Evolutionary conservation across 208 protist species (phyloP).

Genomic region (Tritrichomonas foetus): DNA sequence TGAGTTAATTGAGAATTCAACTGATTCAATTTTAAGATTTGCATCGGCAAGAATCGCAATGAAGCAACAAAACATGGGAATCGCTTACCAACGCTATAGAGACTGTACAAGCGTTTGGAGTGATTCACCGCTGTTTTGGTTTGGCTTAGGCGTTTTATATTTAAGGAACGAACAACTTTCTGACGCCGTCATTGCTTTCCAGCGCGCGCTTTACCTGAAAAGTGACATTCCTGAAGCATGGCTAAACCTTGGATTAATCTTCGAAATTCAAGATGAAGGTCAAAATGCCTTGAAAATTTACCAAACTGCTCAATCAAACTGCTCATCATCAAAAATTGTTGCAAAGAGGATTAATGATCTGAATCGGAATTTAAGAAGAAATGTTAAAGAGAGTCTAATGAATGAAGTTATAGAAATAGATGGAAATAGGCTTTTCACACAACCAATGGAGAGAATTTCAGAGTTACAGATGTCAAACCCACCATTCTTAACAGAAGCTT

Average conservation of each 20-base stretch:
- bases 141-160: not conserved
- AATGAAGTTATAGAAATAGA: no score
- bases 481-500: no score
- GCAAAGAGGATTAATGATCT: not conserved
- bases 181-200: not conserved
- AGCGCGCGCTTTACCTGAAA: not conserved
- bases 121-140: conserved; percentile 27
- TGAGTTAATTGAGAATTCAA: not conserved
- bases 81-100: not conserved
- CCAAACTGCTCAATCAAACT: not conserved
- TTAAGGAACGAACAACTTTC: not conserved
- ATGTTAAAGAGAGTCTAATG: no score
- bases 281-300: conserved; percentile 15
- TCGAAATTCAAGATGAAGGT: not conserved
- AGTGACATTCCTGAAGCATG: not conserved
- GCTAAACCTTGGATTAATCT: conserved; percentile 6
- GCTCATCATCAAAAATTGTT: not conserved
- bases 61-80: not conserved
- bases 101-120: not conserved
- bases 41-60: not conserved
- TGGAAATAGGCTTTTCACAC: no score
- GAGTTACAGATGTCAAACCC: no score
- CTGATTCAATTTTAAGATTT: not conserved
- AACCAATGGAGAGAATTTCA: no score
- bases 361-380: not conserved